phyloP scores from a whole-genome alignment of 164 flowering plant genomes.

The Tetrastigma voinierianum region DNA sequence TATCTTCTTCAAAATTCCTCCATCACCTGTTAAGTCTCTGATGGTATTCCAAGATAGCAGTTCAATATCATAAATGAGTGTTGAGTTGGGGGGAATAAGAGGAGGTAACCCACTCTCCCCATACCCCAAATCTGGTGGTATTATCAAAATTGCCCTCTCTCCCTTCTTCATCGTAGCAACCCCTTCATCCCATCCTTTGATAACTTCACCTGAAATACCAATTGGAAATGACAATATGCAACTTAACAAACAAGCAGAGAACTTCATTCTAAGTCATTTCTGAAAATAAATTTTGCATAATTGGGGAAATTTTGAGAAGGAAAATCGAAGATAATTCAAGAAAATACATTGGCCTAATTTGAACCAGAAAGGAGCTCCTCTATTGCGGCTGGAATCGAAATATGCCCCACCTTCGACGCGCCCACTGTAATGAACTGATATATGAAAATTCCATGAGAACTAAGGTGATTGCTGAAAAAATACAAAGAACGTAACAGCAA shows the following conservation, averaged over 20 bases:
- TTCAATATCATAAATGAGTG: conserved; percentile 46
- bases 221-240: neutral
- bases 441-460: neutral
- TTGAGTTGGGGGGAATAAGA: conserved; percentile 42
- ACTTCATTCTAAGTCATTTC: neutral
- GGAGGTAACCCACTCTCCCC: conserved; percentile 51
- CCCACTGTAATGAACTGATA: conserved; percentile 56
- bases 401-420: conserved; percentile 34
- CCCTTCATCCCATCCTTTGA: conserved; percentile 61
- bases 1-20: conserved; percentile 54
- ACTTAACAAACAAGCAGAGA: neutral
- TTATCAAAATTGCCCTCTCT: conserved; percentile 45
- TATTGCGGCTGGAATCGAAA: conserved; percentile 42
- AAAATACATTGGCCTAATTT: conserved; percentile 50
- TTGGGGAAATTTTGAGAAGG: neutral
- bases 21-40: conserved; percentile 50
- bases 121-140: conserved; percentile 54
- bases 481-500: neutral
- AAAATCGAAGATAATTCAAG: neutral
- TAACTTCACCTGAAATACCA: conserved; percentile 45
- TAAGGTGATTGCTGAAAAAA: neutral
- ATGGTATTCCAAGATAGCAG: conserved; percentile 48
- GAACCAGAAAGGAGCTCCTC: conserved; percentile 48
- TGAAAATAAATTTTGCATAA: neutral
- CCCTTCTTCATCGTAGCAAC: conserved; percentile 63